Base-by-base conservation (phyloP, 2,329 filamentous ascomycete genomes). In the Dothideomycetes sp. region DNA sequence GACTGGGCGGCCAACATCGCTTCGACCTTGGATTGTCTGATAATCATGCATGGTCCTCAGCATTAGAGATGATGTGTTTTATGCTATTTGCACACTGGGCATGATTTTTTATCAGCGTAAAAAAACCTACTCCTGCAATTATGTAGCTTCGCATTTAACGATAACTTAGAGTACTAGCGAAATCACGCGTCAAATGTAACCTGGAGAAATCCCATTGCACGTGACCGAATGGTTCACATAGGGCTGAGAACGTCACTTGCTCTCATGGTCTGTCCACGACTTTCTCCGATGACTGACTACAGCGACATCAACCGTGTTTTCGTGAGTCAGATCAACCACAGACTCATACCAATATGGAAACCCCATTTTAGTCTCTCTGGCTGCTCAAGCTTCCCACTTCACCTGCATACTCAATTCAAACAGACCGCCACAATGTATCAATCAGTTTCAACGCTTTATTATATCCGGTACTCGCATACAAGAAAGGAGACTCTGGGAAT, bases 381-480 rank as follows among this genome's bases (percentile, higher is more conserved):
- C n/a, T 14, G 16, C 31, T 5, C n/a, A 33, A 14, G 31, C 31
- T 7, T n/a, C 16, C 31, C 5, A n/a, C n/a, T 33, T 14, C n/a
- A 8, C n/a, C 31, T 14, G 5, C 31, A 33, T n/a, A 5, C 14
- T 33, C 31, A 7, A 5, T 33, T 8, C 12, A 14, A 5, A 33
- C 7, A 5, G 14, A 14, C n/a, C 7, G 57, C 53, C 66, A 72
- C 66, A 46, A 75, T 75, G 72, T 57, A 63, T 61, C 63, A 58
- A 53, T 55, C 60, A 62, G 56, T 68, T 51, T 62, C 64, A 44
- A 54, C 59, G 50, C 56, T 65, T 45, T 70, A 65, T 53, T 63
- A 62, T 50, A 62, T 67, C 49, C 65, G 70, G 50, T 60, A 65
- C 49, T 66, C 61, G 37, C 68, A 72, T 53, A 70, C 68, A 33